Percentiles rank a stretch among this genome's conserved stretches.
These are phyloP conservation scores for Trametes polyzona DNA, from an alignment of 1,284 basidiomycete genomes.

Conservation along the genomic window DNA sequence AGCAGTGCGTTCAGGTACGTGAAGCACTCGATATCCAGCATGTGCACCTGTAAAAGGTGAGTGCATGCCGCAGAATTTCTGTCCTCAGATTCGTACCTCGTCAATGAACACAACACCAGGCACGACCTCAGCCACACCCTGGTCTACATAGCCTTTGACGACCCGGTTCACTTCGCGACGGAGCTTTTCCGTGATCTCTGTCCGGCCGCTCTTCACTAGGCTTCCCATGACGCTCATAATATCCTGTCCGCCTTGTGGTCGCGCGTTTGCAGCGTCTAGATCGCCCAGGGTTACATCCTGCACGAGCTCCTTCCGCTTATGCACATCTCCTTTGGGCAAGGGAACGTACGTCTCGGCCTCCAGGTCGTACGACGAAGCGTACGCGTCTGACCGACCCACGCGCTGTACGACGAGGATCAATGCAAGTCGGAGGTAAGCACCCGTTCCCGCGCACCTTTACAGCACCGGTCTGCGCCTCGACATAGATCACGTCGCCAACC, in stretches of 20 bases:
- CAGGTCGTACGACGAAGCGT: slow-evolving; percentile 97
- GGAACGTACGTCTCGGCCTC: slow-evolving; percentile 99
- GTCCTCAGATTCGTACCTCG: slow-evolving; percentile 62
- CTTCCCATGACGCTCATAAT: slow-evolving; percentile 99
- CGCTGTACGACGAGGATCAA: slow-evolving; percentile 52
- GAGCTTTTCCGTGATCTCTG: slow-evolving; percentile 97
- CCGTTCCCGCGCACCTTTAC: slow-evolving; percentile 73
- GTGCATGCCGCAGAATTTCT: neutral
- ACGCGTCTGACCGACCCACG: slow-evolving; percentile 96
- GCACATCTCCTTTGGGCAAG: slow-evolving; percentile 96
- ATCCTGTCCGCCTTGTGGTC: slow-evolving; percentile 94
- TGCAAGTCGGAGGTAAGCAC: slow-evolving; percentile 1
- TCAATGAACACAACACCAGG: slow-evolving; percentile 99
- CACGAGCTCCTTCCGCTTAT: slow-evolving; percentile 96
- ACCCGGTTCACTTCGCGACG: slow-evolving; percentile 96
- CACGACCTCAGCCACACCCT: slow-evolving; percentile 96
- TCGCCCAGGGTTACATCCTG: slow-evolving; percentile 98
- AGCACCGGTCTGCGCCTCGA: slow-evolving; percentile 93
- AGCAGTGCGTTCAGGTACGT: slow-evolving; percentile 97
- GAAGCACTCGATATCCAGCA: slow-evolving; percentile 99
- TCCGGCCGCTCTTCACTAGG: slow-evolving; percentile 91
- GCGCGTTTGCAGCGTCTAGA: slow-evolving; percentile 95
- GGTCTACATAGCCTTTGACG: slow-evolving; percentile 97
- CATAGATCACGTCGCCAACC: slow-evolving; percentile 96
- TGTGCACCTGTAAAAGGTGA: slow-evolving; percentile 77